A percentile compares a stretch with the other conserved stretches of the same genome.
phyloP scores from a whole-genome alignment of 768 basidiomycete genomes.

The Boletus reticuloceps region DNA sequence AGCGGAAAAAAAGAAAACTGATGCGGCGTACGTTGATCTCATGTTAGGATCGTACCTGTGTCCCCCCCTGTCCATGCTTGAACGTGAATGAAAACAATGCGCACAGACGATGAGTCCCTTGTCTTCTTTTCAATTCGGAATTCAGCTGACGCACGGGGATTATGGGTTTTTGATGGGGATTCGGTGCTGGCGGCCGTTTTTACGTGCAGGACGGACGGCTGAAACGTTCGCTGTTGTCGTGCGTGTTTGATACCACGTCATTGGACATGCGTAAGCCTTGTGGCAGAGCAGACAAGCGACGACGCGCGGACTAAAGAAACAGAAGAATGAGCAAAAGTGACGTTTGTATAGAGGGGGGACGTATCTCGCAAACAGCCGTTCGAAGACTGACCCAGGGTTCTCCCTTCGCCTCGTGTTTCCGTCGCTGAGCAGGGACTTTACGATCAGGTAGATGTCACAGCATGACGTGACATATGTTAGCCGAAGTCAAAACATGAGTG shows the following conservation, averaged over 20 bases:
- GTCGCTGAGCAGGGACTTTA: slow-evolving; percentile 1
- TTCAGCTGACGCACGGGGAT: slow-evolving; percentile 6
- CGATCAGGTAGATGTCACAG: slow-evolving; percentile 1
- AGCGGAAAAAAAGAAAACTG: slow-evolving; percentile 4
- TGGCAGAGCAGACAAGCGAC: slow-evolving; percentile 10
- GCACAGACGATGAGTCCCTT: neutral
- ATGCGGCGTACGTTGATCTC: slow-evolving; percentile 11
- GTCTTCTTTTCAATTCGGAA: slow-evolving; percentile 2
- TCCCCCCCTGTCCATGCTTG: neutral
- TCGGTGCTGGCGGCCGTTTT: slow-evolving; percentile 8
- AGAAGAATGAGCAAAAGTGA: neutral
- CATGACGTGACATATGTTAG: neutral
- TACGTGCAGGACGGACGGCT: slow-evolving; percentile 20
- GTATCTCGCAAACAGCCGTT: neutral
- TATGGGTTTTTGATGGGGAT: slow-evolving; percentile 7
- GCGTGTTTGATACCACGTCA: slow-evolving; percentile 19
- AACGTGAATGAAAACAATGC: slow-evolving; percentile 9
- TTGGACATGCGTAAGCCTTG: slow-evolving; percentile 19
- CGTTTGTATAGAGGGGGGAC: neutral
- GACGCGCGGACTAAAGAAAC: slow-evolving; percentile 1
- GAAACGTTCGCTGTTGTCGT: slow-evolving; percentile 4
- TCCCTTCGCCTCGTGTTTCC: slow-evolving; percentile 20
- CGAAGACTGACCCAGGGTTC: neutral
- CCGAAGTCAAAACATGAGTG: neutral
- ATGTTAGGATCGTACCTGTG: neutral